Base-by-base conservation (phyloP, 306 rosid genomes). In the Senna siamea region DNA sequence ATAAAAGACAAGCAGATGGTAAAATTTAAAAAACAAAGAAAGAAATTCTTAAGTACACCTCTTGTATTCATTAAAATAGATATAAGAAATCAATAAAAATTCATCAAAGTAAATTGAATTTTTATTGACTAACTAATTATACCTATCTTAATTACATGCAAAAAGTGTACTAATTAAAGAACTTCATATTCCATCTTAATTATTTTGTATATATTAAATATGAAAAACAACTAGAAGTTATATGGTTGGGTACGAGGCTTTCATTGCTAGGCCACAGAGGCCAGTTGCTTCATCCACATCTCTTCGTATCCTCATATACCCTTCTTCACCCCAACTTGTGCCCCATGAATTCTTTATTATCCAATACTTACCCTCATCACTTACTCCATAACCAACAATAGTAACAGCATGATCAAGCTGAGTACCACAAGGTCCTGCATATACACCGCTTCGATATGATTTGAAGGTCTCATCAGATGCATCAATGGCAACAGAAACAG, bases 301-400 rank as follows among this genome's bases (percentile, higher is more conserved):
- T 50, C 54, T 48, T 48, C 44, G 69, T 34, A 79, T 66, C 22
- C 64, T n/a, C 0, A 73, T 48, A 32, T 79, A 79, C 5, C 83
- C 83, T 9, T 35, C 7, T 15, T 79, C 86, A 56, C 86, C 83
- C 86, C 83, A 82, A 9, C 51, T 20, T 6, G 62, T 56, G 4
- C 86, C 78, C 86, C 83, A 69, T 18, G 83, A 82, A 34, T 82
- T 82, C 17, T 82, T 82, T 0, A 82, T 54, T 19, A 75, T 7
- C 84, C 77, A 80, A 47, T 75, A 75, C 11, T 75, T 66, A 4
- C 77, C 84, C 35, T 80, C 64, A 1, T 47, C 19, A 35, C 14
- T 28, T 9, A 11, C 9, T 11, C 77, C 80, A 70, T 80, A 68
- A 18, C 77, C 73, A 72, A 72, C 66, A 2, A 56, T 6, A 11